Evolutionary conservation across 2,329 filamentous ascomycete species (phyloP), one percentile per base, ranked within the genome.

Genomic region (Amphichorda felina): DNA sequence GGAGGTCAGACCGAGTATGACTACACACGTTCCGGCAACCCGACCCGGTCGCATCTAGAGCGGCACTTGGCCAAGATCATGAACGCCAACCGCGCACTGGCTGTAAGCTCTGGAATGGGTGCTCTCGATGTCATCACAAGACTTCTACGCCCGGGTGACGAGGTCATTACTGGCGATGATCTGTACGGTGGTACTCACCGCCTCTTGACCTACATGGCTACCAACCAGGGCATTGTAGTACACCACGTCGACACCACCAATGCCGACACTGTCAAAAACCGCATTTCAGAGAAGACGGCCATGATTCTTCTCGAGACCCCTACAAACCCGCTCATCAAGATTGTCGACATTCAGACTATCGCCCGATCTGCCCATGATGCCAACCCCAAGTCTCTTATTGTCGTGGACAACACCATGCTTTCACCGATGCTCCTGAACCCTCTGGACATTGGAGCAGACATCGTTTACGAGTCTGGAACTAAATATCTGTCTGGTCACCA

Each of bases 321-420:
- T 2, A 98, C 91, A 19, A 98, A 98, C 61, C 93, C 91, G 5
- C 66, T 98, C 33, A 96, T 98, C 69, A 98, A 98, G 64, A 88
- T 98, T 47, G 87, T 93, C 49, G 91, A 98, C 55, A 82, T 98
- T 40, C 72, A 80, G 4, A 69, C 76, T 16, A 93, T 98, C 46
- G 77, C 91, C 11, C 68, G 70, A 27, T 64, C 80, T 15, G 75
- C 82, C 1, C 91, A 96, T 56, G 75, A 79, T 26, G 74, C 73
- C 34, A 94, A 91, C 57, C 66, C 80, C 7, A 75, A 74, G 42
- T 82, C 85, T 18, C 66, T 96, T 28, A 87, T 98, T 13, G 78
- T 88, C 2, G 91, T 96, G 18, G 91, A 98, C 61, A 98, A 98
- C 66, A 98, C 91, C 39, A 98, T 98, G 91, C 79, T 98, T 45